These are phyloP conservation scores for Eleusine indica DNA, from an alignment of 176 grass and related monocot genomes.

Conservation along the genomic window DNA sequence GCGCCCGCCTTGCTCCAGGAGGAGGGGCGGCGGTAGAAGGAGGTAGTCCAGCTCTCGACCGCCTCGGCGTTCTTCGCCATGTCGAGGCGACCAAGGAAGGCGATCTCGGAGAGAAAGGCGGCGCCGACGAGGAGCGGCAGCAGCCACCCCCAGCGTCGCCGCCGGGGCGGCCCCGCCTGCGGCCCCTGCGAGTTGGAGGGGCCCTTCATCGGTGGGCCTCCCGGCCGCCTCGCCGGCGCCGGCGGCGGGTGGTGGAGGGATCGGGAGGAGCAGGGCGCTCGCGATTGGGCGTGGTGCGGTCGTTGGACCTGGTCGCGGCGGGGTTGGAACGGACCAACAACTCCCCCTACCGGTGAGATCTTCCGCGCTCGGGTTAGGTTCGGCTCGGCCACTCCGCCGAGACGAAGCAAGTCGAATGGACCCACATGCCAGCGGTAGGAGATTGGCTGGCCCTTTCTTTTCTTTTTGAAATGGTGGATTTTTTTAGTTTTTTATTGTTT, in stretches of 20 bases:
- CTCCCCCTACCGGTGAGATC: background rate
- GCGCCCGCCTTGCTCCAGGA: background rate
- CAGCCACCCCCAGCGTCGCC: constrained; percentile 61
- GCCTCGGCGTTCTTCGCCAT: constrained; percentile 82
- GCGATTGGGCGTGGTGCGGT: background rate
- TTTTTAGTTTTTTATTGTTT: too few relatives aligned
- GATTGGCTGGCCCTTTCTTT: background rate
- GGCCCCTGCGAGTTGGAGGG: constrained; percentile 43
- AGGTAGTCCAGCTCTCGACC: constrained; percentile 79
- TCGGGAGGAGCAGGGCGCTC: background rate
- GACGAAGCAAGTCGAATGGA: background rate
- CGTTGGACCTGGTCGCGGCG: constrained; percentile 14
- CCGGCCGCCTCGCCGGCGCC: constrained; percentile 25
- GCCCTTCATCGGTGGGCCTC: constrained; percentile 38
- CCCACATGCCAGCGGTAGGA: background rate
- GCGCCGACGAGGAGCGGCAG: constrained; percentile 67
- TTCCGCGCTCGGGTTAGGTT: background rate
- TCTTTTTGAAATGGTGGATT: too few relatives aligned
- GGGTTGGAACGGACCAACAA: background rate
- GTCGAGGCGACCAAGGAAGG: constrained; percentile 82
- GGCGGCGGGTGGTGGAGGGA: constrained; percentile 16
- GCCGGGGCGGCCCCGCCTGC: constrained; percentile 36
- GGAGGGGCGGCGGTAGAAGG: constrained; percentile 62
- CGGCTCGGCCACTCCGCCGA: background rate
- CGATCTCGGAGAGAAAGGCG: constrained; percentile 84